Evolutionary conservation across 176 grass and related monocot genomes (phyloP).

Genomic region (Oryza glumipatula): DNA sequence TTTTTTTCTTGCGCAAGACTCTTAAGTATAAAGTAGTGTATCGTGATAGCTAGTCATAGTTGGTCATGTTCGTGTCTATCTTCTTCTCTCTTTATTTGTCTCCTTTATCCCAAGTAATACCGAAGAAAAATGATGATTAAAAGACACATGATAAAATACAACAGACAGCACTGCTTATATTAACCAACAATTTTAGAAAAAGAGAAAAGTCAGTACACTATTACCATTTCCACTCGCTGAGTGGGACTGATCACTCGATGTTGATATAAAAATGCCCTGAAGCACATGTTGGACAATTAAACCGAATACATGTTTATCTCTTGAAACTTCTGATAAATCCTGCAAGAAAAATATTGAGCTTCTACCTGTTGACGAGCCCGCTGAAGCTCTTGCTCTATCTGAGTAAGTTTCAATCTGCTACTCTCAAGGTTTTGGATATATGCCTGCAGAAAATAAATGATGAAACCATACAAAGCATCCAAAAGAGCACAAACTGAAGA

Average conservation of each 20-base stretch:
- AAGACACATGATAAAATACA: not conserved
- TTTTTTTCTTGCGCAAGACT: too few species aligned
- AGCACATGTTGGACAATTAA: constrained; percentile 38
- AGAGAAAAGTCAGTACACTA: constrained; percentile 19
- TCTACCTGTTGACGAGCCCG: constrained; percentile 77
- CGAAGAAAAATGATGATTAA: constrained; percentile 1
- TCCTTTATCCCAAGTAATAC: not conserved
- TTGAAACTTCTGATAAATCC: constrained; percentile 28
- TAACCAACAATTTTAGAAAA: not conserved
- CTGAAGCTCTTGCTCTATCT: constrained; percentile 93
- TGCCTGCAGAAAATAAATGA: constrained; percentile 57
- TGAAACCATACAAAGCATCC: constrained; percentile 27
- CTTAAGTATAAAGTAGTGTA: too few species aligned
- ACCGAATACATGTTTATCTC: constrained; percentile 12
- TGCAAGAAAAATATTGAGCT: constrained; percentile 10
- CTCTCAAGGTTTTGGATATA: constrained; percentile 97
- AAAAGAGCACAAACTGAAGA: constrained; percentile 5
- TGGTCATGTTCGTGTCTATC: not conserved
- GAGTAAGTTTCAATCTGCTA: constrained; percentile 92
- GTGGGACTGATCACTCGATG: constrained; percentile 73
- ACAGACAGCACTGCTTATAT: constrained; percentile 14
- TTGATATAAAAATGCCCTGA: constrained; percentile 93
- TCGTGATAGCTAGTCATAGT: not conserved
- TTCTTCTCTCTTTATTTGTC: constrained; percentile 32
- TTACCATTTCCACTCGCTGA: constrained; percentile 75